These are phyloP conservation scores for Drechslera avenae DNA, from an alignment of 2,329 filamentous ascomycete species.

Conservation along the genomic window DNA sequence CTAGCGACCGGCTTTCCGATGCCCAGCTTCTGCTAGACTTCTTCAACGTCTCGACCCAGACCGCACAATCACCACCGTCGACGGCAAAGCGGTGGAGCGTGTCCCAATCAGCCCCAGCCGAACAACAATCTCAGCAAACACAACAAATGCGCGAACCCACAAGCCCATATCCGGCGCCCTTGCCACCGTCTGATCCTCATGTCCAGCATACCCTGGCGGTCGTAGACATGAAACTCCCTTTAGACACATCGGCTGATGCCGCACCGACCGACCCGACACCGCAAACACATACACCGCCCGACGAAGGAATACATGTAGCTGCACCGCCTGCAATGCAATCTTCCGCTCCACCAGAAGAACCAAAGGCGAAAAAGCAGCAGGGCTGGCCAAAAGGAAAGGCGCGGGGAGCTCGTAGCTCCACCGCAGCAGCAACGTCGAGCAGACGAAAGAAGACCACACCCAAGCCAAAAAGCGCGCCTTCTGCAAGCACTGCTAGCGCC, in stretches of 20 bases:
- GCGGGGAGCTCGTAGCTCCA: slow-evolving; percentile 45
- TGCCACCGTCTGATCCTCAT: slow-evolving; percentile 12
- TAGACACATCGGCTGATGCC: slow-evolving; percentile 8
- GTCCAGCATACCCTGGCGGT: slow-evolving; percentile 18
- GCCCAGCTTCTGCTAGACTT: slow-evolving; percentile 55
- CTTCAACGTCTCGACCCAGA: slow-evolving; percentile 38
- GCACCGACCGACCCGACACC: slow-evolving; percentile 26
- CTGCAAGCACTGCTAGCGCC: slow-evolving; percentile 19
- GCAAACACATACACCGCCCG: slow-evolving; percentile 50
- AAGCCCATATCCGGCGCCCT: slow-evolving; percentile 16
- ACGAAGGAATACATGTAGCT: slow-evolving; percentile 31
- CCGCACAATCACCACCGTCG: slow-evolving; percentile 34
- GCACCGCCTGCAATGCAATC: slow-evolving; percentile 21
- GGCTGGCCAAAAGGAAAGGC: slow-evolving; percentile 56
- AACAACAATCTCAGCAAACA: slow-evolving; percentile 13
- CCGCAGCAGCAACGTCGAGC: slow-evolving; percentile 37
- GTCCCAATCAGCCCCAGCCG: slow-evolving; percentile 22
- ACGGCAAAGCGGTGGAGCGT: slow-evolving; percentile 39
- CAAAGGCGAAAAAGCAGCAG: slow-evolving; percentile 46
- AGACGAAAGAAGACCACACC: slow-evolving; percentile 49
- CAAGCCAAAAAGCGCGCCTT: slow-evolving; percentile 38
- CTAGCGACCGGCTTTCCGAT: slow-evolving; percentile 48
- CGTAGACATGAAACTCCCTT: slow-evolving; percentile 23
- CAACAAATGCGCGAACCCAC: slow-evolving; percentile 13
- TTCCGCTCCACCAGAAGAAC: slow-evolving; percentile 24